Evolutionary conservation across 2,329 filamentous ascomycete genomes (phyloP).

Genomic region (Xylariomycetidae sp.): DNA sequence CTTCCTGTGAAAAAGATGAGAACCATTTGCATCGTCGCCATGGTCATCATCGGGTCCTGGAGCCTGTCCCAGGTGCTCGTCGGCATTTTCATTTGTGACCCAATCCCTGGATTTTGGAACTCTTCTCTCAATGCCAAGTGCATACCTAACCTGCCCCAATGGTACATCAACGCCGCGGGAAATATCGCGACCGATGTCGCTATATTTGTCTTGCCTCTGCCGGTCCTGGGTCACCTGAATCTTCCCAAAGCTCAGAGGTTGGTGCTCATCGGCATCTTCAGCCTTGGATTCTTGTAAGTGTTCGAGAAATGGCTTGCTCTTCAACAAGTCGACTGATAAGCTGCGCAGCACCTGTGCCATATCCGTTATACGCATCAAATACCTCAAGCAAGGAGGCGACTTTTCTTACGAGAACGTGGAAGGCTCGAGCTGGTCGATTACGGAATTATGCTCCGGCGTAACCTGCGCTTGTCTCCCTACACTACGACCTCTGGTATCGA

Average conservation of each 20-base stretch:
- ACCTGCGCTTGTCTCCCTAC: slow-evolving; percentile 33
- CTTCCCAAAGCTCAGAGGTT: slow-evolving; percentile 28
- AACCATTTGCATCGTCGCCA: slow-evolving; percentile 23
- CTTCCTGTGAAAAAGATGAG: slow-evolving; percentile 27
- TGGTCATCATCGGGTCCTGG: slow-evolving; percentile 30
- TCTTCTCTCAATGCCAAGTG: slow-evolving; percentile 22
- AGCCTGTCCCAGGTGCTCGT: slow-evolving; percentile 32
- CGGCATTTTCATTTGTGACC: slow-evolving; percentile 30
- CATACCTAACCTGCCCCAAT: slow-evolving; percentile 29
- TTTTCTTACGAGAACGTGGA: slow-evolving; percentile 34
- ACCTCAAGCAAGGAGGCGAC: slow-evolving; percentile 28
- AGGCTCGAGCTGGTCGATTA: slow-evolving; percentile 31
- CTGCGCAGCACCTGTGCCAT: slow-evolving; percentile 30
- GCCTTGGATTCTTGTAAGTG: slow-evolving; percentile 35
- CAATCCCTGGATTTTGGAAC: slow-evolving; percentile 32
- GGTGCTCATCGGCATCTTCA: slow-evolving; percentile 31
- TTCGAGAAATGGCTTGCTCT: not conserved
- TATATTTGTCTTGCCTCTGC: slow-evolving; percentile 32
- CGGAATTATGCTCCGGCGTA: slow-evolving; percentile 31
- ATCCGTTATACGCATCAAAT: slow-evolving; percentile 34
- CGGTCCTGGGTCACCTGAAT: slow-evolving; percentile 28
- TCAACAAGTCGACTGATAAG: slow-evolving; percentile 1
- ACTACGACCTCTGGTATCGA: slow-evolving; percentile 25
- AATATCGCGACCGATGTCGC: slow-evolving; percentile 34
- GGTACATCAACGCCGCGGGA: slow-evolving; percentile 29